Percentiles rank a stretch among this genome's conserved stretches.
Evolutionary conservation across 768 basidiomycete species (phyloP).

Genomic region (Pleurotus tuber-regium): DNA sequence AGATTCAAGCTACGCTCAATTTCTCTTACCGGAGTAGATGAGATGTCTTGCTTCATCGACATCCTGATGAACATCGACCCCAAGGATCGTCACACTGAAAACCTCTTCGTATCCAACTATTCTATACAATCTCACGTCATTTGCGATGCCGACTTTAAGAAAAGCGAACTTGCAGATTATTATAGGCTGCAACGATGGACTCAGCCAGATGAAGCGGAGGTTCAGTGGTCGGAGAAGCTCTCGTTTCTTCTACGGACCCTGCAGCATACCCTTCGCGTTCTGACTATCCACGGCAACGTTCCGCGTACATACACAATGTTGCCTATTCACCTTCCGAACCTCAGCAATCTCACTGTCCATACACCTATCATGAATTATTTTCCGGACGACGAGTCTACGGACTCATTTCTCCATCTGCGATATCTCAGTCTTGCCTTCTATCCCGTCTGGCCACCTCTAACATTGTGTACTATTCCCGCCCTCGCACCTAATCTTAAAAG

Average conservation of each 20-base stretch:
- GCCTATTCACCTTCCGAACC: background rate
- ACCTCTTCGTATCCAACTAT: constrained; percentile 1
- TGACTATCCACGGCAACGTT: background rate
- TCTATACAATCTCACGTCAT: background rate
- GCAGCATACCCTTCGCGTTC: background rate
- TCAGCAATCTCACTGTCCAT: constrained; percentile 1
- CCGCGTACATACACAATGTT: background rate
- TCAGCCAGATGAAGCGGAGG: constrained; percentile 16
- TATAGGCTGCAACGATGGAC: constrained; percentile 4
- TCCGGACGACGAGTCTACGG: background rate
- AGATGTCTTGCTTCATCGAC: constrained; percentile 23
- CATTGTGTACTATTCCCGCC: background rate
- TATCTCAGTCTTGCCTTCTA: constrained; percentile 1
- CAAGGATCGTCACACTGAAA: background rate
- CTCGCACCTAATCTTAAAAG: background rate
- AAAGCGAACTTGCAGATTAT: background rate
- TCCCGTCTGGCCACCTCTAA: background rate
- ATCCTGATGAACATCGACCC: constrained; percentile 16
- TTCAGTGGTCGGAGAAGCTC: constrained; percentile 14
- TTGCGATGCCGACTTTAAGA: background rate
- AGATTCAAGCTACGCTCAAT: constrained; percentile 27
- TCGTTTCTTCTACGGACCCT: background rate
- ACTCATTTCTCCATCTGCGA: background rate
- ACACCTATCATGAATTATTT: background rate
- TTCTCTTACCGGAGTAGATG: constrained; percentile 21